Evolutionary conservation across 2,329 filamentous ascomycete genomes (phyloP), one percentile per base, ranked within the genome.

Genomic region (Colletotrichum kahawae): DNA sequence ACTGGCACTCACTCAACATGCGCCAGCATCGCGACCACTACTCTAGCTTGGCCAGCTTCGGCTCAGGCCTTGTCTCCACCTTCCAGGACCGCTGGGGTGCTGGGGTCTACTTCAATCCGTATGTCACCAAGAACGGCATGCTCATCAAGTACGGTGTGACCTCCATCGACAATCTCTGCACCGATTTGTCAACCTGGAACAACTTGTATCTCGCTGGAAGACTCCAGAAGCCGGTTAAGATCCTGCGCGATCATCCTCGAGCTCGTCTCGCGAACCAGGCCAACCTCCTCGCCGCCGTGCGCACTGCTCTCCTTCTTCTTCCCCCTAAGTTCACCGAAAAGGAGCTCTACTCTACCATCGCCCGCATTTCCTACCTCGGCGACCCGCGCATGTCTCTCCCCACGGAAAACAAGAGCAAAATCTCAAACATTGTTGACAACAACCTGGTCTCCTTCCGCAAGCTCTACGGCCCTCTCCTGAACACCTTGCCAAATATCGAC

Each of bases 61-160:
- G 96, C 2, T 98, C 96, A 2, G 96, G 92, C 34, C 90, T 95
- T 5, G 95, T 98, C 21, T 95, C 95, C 16, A 90, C 92, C 69
- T 92, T 98, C 24, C 96, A 99, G 84, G 95, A 98, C 80, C 90
- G 88, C 77, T 95, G 94, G 87, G 97, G 97, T 56, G 97, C 97
- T 1, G 97, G 97, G 8, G 95, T 98, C 51, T 99, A 99, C 85
- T 99, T 98, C 87, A 98, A 99, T 80, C 96, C 97, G 0, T 98
- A 96, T 82, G 92, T 99, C 64, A 96, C 94, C 4, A 93, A 98
- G 76, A 98, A 98, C 80, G 97, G 97, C 54, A 97, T 95, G 76
- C 89, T 98, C 81, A 97, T 99, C 84, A 99, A 99, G 85, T 99
- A 99, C 80, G 97, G 96, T 24, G 97, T 99, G 27, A 97, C 98